Base-by-base conservation (phyloP, 2,329 filamentous ascomycete genomes). In the Colletotrichum caudatum region DNA sequence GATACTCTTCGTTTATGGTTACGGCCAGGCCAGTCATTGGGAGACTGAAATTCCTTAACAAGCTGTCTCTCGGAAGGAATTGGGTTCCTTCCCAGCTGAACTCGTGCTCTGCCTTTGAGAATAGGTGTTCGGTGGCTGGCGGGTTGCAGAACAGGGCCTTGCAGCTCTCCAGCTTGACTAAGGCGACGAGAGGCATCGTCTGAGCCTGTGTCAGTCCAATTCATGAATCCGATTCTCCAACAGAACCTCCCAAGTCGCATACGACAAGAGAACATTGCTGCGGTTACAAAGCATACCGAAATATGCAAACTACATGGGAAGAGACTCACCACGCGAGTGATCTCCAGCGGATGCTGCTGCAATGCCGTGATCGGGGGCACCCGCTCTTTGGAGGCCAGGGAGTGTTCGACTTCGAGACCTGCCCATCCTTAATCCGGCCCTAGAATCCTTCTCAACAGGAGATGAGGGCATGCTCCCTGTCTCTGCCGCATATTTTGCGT, bases 1-100 rank as follows among this genome's bases (percentile, higher is more conserved):
- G 61, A 48, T 7, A n/a, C 53, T 48, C 41, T 41, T 37, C 66
- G 53, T 48, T 69, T 65, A 23, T 35, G 44, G 26, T 5, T n/a
- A 26, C 46, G 26, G 39, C 23, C 48, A 20, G 11, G 23, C 66
- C 66, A 54, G 9, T 35, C 35, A 37, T 35, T 26, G n/a, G 53
- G 37, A 41, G 35, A 59, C 33, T n/a, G 14, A 12, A 44, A 29
- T 6, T 35, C 37, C 18, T 58, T 26, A 7, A 65, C 44, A 16
- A 59, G 6, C 33, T 69, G 50, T 46, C 26, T 65, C 35, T 69
- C 53, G 18, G 61, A 53, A 29, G 33, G 23, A 7, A 20, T 4
- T 7, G 56, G 33, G 8, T 56, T 56, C 16, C 26, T 44, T 44
- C 39, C 59, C 26, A 16, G 35, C 9, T 18, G 37, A n/a, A 44